Base-by-base conservation (phyloP, 192 early-diverging fungal genomes). In the Mortierella claussenii region DNA sequence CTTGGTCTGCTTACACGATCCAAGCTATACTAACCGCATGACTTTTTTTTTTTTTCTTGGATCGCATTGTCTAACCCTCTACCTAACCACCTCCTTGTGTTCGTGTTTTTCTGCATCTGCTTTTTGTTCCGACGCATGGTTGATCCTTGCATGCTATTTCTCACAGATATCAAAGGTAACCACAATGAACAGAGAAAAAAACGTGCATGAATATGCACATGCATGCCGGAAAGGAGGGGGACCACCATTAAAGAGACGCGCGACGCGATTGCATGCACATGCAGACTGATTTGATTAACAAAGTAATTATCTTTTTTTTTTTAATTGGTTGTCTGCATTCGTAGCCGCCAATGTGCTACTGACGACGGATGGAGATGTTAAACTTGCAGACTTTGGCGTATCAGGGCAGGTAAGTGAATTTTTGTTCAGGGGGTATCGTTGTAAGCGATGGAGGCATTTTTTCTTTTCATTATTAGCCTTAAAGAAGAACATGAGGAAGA, bases 351-450 rank as follows among this genome's bases (percentile, higher is more conserved):
- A 97, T 73, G 71, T 99, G 15, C 79, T 89, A 30, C 84, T 89
- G 60, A 90, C 85, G 45, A 68, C 81, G 34, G 91, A 87, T 68
- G 96, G 86, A 13, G 88, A 91, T 76, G 90, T 99, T 47, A 99
- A 98, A 79, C 85, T 99, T 54, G 96, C 96, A 3, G 97, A 99
- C 84, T 99, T 99, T 87, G 97, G 97, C 11, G 97, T 99, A n/a
- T 93, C 94, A 26, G 95, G 96, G 27, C 96, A 98, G 81, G 82
- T 94, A 65, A 13, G 37, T 5, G 18, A 50, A 27, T 23, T 2
- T n/a, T n/a, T 21, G 40, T 17, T 11, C 8, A 42, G 17, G 17
- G 17, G 40, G 23, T 40, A 11, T 58, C 26, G 21, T 44, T 24
- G 5, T 27, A 37, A 30, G 3, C 32, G 17, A 11, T 24, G 23